Percentiles rank a stretch among this genome's conserved stretches.
phyloP scores from a whole-genome alignment of 441 rosid species.

The Gossypium gossypioides region DNA sequence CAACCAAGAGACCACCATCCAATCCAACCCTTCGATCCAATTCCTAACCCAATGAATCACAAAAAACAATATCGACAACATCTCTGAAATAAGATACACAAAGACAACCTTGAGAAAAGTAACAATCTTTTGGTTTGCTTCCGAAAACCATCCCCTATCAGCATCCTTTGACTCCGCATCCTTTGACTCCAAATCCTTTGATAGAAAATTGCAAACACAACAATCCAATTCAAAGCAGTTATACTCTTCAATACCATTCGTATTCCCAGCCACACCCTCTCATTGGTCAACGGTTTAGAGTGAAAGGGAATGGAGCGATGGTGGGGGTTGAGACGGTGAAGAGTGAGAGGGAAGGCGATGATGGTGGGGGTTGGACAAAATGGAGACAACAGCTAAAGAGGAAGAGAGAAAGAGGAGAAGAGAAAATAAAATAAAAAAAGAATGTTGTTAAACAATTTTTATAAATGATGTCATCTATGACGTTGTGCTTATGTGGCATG shows the following conservation, averaged over 20 bases:
- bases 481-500: too few relatives aligned
- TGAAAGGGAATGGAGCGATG: too few relatives aligned
- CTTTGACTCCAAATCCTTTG: slow-evolving; percentile 50
- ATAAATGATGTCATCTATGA: too few relatives aligned
- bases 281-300: slow-evolving; percentile 16
- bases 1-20: slow-evolving; percentile 30
- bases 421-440: too few relatives aligned
- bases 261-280: slow-evolving; percentile 41
- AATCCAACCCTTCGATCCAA: slow-evolving; percentile 47
- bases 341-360: too few relatives aligned
- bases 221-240: slow-evolving; percentile 42
- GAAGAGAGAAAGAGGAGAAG: too few relatives aligned
- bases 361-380: too few relatives aligned
- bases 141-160: slow-evolving; percentile 34
- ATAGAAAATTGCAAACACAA: slow-evolving; percentile 46
- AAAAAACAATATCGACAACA: slow-evolving; percentile 38
- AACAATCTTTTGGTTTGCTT: slow-evolving; percentile 32
- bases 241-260: slow-evolving; percentile 46
- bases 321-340: too few relatives aligned
- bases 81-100: slow-evolving; percentile 44
- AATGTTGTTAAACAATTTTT: too few relatives aligned
- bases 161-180: slow-evolving; percentile 50
- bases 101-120: slow-evolving; percentile 40
- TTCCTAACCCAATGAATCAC: slow-evolving; percentile 54
- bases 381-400: too few relatives aligned